phyloP scores from a whole-genome alignment of 805 yeast genomes.

The Wickerhamomyces sydowiorum region DNA sequence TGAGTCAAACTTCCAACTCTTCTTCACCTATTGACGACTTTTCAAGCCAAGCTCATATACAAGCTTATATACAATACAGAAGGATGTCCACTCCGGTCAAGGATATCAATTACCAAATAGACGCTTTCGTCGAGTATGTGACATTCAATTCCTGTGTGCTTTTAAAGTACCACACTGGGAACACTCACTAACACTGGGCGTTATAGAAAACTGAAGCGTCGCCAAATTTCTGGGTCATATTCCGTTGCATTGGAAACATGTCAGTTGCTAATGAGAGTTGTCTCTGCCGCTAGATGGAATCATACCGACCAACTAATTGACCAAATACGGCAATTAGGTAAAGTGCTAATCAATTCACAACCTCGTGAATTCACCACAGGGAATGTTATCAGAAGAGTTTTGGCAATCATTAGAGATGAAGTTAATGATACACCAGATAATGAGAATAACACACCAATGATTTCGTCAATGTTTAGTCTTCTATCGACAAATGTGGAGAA shows the following conservation, averaged over 20 bases:
- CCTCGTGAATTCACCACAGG: slow-evolving; percentile 89
- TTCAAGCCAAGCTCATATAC: too few relatives aligned
- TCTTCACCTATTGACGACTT: too few relatives aligned
- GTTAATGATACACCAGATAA: slow-evolving; percentile 44
- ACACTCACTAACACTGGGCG: slow-evolving; percentile 1
- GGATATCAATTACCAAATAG: slow-evolving; percentile 35
- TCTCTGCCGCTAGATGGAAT: slow-evolving; percentile 86
- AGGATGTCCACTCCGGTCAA: slow-evolving; percentile 15
- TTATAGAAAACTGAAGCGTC: slow-evolving; percentile 58
- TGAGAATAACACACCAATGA: slow-evolving; percentile 42
- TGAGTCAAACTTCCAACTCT: background rate
- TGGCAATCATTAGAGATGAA: slow-evolving; percentile 85
- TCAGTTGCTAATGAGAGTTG: slow-evolving; percentile 78
- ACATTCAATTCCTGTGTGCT: background rate
- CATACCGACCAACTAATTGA: slow-evolving; percentile 65
- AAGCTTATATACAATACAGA: too few relatives aligned
- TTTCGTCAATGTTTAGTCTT: slow-evolving; percentile 82
- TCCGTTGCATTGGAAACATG: slow-evolving; percentile 83
- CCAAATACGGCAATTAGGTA: slow-evolving; percentile 72
- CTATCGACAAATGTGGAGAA: slow-evolving; percentile 44
- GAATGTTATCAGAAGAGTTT: slow-evolving; percentile 82
- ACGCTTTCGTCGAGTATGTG: slow-evolving; percentile 35
- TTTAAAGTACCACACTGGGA: too few relatives aligned
- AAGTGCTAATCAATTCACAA: slow-evolving; percentile 65
- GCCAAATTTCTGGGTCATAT: slow-evolving; percentile 78